Base-by-base conservation (phyloP, 208 protist genomes). In the Dictyostelium gargantuum region DNA sequence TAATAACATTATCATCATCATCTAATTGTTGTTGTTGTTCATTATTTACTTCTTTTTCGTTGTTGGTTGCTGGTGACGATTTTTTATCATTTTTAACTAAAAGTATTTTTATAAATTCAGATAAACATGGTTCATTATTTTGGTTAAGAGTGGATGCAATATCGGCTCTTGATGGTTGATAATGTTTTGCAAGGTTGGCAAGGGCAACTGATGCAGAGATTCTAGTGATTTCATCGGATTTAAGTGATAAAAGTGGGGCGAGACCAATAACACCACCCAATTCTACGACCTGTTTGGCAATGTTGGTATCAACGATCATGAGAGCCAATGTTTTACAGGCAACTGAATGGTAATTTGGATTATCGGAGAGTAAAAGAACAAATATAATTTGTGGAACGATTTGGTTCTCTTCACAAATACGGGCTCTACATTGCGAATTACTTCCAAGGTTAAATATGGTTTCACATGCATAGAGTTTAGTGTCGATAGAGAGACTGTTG, bases 391-490 rank as follows among this genome's bases (percentile, higher is more conserved):
- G 81, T 58, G 61, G n/a, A 48, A 86, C 66, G 0, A 86, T 35
- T 46, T 63, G 72, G 11, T 54, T 40, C 32, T 77, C 35, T 19
- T 86, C 48, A 32, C 61, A 75, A 76, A 86, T 86, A 8, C 11
- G 4, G 21, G 32, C 0, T 38, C 81, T 32, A 63, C 81, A 86
- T 38, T 66, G 66, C 19, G 17, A 11, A 48, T 86, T 86, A n/a
- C 66, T 77, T 17, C 48, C 40, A 8, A 86, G 40, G 26, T 86
- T 86, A 13, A 50, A 86, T 5, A 86, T 77, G 2, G 81, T 86
- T 48, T 86, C 81, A 2, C 81, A 86, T 1, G 81, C 63, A 35
- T 86, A 86, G 8, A 86, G 50, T 56, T 86, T 86, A 1, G 81
- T 35, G 26, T 86, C 81, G 1, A 86, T 77, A 4, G 26, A 32